phyloP scores from a whole-genome alignment of 495 filamentous ascomycete species.

The Coniosporium apollinis region DNA sequence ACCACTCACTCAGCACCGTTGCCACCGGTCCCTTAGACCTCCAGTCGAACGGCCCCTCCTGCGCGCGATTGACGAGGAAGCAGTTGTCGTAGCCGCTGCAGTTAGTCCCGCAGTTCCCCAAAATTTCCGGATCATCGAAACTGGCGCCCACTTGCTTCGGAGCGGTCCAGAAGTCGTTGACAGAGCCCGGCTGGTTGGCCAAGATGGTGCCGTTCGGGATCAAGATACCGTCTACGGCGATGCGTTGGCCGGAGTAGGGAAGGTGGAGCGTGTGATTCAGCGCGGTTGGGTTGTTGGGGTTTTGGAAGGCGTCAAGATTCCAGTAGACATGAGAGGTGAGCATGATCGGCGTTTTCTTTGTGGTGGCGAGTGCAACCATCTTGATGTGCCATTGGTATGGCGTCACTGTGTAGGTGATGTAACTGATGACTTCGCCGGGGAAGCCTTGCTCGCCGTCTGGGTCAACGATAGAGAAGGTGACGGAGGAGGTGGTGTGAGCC shows the following conservation, averaged over 20 bases:
- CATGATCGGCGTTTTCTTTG: slow-evolving; percentile 46
- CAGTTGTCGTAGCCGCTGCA: slow-evolving; percentile 56
- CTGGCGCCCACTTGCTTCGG: slow-evolving; percentile 60
- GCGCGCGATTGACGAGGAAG: slow-evolving; percentile 19
- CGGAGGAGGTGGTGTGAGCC: slow-evolving; percentile 42
- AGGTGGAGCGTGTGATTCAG: slow-evolving; percentile 57
- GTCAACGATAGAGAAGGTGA: slow-evolving; percentile 70
- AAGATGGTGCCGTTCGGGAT: slow-evolving; percentile 67
- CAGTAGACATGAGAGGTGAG: slow-evolving; percentile 45
- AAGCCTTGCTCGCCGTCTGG: slow-evolving; percentile 53
- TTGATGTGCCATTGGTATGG: slow-evolving; percentile 22
- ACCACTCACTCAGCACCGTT: slow-evolving; percentile 42
- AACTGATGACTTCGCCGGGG: slow-evolving; percentile 62
- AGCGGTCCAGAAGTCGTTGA: slow-evolving; percentile 55
- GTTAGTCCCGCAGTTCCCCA: slow-evolving; percentile 35
- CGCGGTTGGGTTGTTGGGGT: slow-evolving; percentile 35
- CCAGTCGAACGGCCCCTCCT: slow-evolving; percentile 31
- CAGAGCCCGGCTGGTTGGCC: slow-evolving; percentile 32
- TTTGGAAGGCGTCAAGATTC: slow-evolving; percentile 67
- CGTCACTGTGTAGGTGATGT: slow-evolving; percentile 50
- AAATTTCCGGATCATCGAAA: slow-evolving; percentile 37
- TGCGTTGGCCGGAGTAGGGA: slow-evolving; percentile 50
- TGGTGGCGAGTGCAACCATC: slow-evolving; percentile 21
- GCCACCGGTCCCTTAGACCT: slow-evolving; percentile 40
- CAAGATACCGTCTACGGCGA: slow-evolving; percentile 57